phyloP scores from a whole-genome alignment of 805 yeast species.

The Lipomyces mesembrius region DNA sequence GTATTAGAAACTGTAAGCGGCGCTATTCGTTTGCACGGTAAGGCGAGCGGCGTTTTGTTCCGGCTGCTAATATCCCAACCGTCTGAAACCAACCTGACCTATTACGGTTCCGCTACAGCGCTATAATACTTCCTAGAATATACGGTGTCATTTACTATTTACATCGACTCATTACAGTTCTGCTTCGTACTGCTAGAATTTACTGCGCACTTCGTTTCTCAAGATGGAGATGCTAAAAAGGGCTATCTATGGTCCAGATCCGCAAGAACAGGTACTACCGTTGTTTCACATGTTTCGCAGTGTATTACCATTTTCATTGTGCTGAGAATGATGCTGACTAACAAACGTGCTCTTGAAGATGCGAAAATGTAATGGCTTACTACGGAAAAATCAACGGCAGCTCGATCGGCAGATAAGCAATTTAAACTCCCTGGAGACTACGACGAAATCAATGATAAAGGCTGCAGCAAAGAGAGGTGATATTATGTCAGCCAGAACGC shows the following conservation, averaged over 20 bases:
- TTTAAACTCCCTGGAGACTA: slow-evolving; percentile 63
- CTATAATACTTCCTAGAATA: too few species aligned
- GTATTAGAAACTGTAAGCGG: too few species aligned
- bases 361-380: slow-evolving; percentile 70
- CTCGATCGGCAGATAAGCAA: slow-evolving; percentile 76
- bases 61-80: too few species aligned
- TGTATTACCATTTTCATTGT: neutral
- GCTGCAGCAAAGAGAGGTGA: slow-evolving; percentile 79
- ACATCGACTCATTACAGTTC: neutral
- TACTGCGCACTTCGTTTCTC: neutral
- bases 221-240: slow-evolving; percentile 81
- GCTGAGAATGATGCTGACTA: neutral
- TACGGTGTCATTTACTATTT: neutral
- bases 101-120: too few species aligned
- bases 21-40: too few species aligned
- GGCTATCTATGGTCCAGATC: slow-evolving; percentile 96
- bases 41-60: too few species aligned
- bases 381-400: slow-evolving; percentile 84
- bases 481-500: slow-evolving; percentile 69
- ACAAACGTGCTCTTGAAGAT: slow-evolving; percentile 49
- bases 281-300: slow-evolving; percentile 38
- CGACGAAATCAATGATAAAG: slow-evolving; percentile 77
- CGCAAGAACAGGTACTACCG: slow-evolving; percentile 70
- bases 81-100: too few species aligned
- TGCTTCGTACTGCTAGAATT: neutral